Evolutionary conservation across 1,284 basidiomycete genomes (phyloP), one percentile per base, ranked within the genome.

Genomic region (Cutaneotrichosporon dermatis): DNA sequence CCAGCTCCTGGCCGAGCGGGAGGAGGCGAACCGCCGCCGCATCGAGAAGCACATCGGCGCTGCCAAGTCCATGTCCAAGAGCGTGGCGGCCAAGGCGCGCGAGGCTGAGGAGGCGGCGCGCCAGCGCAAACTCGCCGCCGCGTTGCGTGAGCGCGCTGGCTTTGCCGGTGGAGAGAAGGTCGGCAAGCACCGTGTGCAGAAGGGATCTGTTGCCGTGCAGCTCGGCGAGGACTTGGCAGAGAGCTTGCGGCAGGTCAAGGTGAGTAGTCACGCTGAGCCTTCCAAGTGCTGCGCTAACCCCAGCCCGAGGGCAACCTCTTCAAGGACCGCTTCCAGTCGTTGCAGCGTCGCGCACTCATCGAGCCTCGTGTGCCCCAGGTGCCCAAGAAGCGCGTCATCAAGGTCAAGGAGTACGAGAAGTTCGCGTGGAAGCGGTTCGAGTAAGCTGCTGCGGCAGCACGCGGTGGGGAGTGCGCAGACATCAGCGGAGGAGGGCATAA

Each of bases 221-320:
- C 83, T 95, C 0, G 90, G 90, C 5, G 93, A 97, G 66, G 92
- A 98, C 71, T 78, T 98, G 43, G 88, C 85, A 59, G 95, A 98
- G 76, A 91, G 82, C 69, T 77, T 98, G 66, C 80, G 94, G 52
- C 87, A 83, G 54, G 79, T 99, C 67, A 92, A 92, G 84, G 90
- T 90, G 25, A 25, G 25, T 25, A 25, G 25, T 25, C 2, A 25
- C 25, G 25, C 25, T 12, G 25, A 25, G 25, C 25, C 25, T 25
- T 25, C 25, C 25, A 3, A 2, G 25, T 25, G 25, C 25, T 25
- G 25, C 25, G 25, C 25, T 25, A 25, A 25, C 25, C 25, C 25
- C 62, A 92, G 90, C 89, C 90, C 15, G 92, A 96, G 79, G 93
- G 93, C 37, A 96, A 95, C 75, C 78, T 95, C 34, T 96, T 95